These are phyloP conservation scores for Trichosporon sp. DNA, from an alignment of 1,284 basidiomycete genomes.

Conservation along the genomic window DNA sequence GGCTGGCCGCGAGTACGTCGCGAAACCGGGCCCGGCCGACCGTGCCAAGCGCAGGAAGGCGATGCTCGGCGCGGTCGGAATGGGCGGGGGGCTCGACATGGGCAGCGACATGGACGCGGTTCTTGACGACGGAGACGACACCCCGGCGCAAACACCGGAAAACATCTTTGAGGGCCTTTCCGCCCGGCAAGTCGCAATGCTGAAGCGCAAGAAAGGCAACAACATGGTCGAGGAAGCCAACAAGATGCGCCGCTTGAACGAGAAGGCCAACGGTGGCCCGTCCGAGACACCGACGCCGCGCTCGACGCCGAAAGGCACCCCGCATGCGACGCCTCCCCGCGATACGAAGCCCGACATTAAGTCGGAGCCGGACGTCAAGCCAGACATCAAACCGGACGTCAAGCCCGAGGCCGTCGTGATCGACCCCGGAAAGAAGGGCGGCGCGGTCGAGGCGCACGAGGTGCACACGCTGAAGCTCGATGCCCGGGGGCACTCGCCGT, in stretches of 20 bases:
- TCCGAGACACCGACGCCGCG: conserved; percentile 15
- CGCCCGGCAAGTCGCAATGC: conserved; percentile 47
- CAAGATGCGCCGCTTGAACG: conserved; percentile 45
- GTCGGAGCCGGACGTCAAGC: conserved; percentile 12
- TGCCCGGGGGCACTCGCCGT: conserved; percentile 72
- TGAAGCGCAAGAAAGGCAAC: conserved; percentile 50
- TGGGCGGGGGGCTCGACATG: conserved; percentile 38
- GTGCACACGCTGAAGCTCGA: conserved; percentile 22
- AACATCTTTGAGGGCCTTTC: conserved; percentile 48
- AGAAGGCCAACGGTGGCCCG: conserved; percentile 18
- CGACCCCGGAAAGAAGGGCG: conserved; percentile 47
- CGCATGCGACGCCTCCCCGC: conserved; percentile 12
- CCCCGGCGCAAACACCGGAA: conserved; percentile 20
- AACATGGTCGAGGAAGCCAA: conserved; percentile 45
- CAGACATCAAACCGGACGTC: conserved; percentile 5
- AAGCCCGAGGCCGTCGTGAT: conserved; percentile 35
- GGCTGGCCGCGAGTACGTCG: conserved; percentile 44
- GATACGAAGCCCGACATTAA: conserved; percentile 14
- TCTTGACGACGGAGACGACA: conserved; percentile 35
- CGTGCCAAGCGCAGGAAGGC: conserved; percentile 42
- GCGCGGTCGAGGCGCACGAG: conserved; percentile 37
- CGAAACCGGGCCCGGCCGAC: conserved; percentile 37
- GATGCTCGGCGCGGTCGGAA: conserved; percentile 44
- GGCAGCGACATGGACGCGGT: conserved; percentile 45
- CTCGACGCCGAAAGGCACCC: conserved; percentile 16